Evolutionary conservation across 1,284 basidiomycete species (phyloP).

Genomic region (Neonothopanus nambi): DNA sequence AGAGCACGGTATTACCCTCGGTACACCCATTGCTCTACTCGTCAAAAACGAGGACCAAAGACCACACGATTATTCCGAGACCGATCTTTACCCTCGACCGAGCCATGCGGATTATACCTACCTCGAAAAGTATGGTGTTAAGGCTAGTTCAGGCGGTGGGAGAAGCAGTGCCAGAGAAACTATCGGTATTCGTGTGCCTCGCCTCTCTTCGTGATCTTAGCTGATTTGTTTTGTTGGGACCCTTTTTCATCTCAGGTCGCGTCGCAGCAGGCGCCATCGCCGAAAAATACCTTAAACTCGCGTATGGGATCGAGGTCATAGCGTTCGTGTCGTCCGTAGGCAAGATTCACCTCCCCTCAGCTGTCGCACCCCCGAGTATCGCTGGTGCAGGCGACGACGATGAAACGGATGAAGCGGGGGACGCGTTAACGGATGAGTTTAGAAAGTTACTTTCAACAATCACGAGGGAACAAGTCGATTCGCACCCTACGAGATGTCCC

Average conservation of each 20-base stretch:
- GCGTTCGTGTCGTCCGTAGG: conserved; percentile 97
- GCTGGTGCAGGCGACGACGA: conserved; percentile 43
- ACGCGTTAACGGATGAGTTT: conserved; percentile 85
- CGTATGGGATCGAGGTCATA: conserved; percentile 92
- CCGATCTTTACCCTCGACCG: conserved; percentile 95
- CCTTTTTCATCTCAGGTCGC: conserved; percentile 57
- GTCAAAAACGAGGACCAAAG: conserved; percentile 99
- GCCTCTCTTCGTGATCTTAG: background rate
- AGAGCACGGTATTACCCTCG: conserved; percentile 93
- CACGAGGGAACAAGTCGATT: conserved; percentile 88
- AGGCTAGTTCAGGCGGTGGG: conserved; percentile 96
- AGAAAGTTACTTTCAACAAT: conserved; percentile 77
- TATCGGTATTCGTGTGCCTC: conserved; percentile 61
- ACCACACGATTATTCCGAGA: conserved; percentile 98
- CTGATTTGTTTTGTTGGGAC: too few species aligned
- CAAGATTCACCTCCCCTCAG: conserved; percentile 79
- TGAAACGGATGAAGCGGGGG: conserved; percentile 72
- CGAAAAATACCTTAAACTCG: conserved; percentile 91
- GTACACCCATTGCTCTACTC: conserved; percentile 94
- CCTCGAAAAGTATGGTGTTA: conserved; percentile 96
- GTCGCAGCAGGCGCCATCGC: conserved; percentile 99
- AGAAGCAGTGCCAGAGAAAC: conserved; percentile 95
- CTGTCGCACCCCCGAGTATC: conserved; percentile 38
- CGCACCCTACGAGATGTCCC: conserved; percentile 88
- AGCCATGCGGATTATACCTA: conserved; percentile 99